Base-by-base conservation (phyloP, 2,329 filamentous ascomycete species). In the Coniochaeta prunicola region DNA sequence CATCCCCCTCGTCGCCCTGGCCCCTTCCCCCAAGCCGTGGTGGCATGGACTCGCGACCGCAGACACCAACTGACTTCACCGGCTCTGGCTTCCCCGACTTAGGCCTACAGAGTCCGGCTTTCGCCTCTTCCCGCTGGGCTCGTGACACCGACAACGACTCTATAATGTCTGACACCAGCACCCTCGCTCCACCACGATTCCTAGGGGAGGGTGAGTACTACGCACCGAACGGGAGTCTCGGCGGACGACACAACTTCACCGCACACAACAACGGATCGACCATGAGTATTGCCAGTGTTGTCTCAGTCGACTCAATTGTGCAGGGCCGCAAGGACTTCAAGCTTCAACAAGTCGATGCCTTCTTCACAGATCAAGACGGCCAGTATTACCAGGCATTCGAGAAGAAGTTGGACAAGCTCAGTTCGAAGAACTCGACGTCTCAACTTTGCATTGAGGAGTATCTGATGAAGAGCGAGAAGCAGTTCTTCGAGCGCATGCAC, bases 291-390 rank as follows among this genome's bases (percentile, higher is more conserved):
- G 68, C 72, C 34, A 80, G 77, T 3, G 72, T 74, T 3, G 74
- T 86, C 24, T 55, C 53, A 5, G 53, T 55, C 53, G 53, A 55
- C 30, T 55, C 53, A 3, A 55, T 55, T 28, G 53, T 55, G 12
- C 81, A 84, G 17, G 82, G 82, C 59, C 84, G 84, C 67, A 81
- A 79, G 59, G 79, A 85, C 64, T 84, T 80, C 66, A 80, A 81
- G 58, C 76, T 86, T n/a, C 84, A 88, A 66, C 84, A 86, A 57
- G 81, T 87, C 0, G 83, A 85, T 62, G 84, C 84, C 0, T 84
- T 83, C 71, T 88, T 88, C 70, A 86, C 80, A 2, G 85, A 88
- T 66, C 78, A 80, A 48, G 82, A 78, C 42, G 84, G 83, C n/a
- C 75, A 83, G 60, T 87, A 84, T 66, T 83, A 81, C 63, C 74